phyloP scores from a whole-genome alignment of 371 early-diverging fungal species.

The Zopfochytrium polystomum region DNA sequence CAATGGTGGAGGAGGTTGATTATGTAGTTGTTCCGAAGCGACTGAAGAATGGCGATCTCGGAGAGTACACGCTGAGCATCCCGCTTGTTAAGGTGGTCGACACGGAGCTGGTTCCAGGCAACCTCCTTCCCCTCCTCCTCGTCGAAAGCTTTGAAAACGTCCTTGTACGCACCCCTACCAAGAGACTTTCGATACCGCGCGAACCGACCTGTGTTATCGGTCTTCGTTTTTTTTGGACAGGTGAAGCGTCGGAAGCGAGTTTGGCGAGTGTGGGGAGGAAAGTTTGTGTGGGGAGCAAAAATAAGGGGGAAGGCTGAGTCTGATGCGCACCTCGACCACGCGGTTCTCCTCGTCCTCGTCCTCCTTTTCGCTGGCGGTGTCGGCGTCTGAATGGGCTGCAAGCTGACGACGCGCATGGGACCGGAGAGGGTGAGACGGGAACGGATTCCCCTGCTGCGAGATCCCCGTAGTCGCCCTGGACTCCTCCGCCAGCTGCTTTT shows the following conservation, averaged over 20 bases:
- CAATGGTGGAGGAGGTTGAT: constrained; percentile 49
- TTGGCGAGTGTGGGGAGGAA: neutral
- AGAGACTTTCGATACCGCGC: constrained; percentile 63
- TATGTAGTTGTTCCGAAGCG: constrained; percentile 81
- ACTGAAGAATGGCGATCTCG: constrained; percentile 66
- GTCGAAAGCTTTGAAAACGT: constrained; percentile 85
- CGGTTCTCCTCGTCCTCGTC: constrained; percentile 36
- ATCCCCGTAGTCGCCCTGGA: no score
- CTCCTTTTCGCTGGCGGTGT: constrained; percentile 13
- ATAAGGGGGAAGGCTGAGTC: neutral
- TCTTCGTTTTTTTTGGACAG: constrained; percentile 25
- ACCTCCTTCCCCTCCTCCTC: constrained; percentile 89
- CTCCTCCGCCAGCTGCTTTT: no score
- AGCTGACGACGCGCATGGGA: no score
- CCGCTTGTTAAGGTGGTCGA: constrained; percentile 56
- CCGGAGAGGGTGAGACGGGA: no score
- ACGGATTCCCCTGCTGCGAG: no score
- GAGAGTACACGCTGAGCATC: constrained; percentile 57
- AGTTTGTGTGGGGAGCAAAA: neutral
- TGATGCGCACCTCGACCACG: constrained; percentile 25
- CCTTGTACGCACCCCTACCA: constrained; percentile 85
- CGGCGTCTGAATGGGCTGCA: no score
- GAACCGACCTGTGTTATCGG: constrained; percentile 70
- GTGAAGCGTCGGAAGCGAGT: neutral
- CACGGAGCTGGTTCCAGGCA: constrained; percentile 84